Base-by-base conservation (phyloP, 148 eudicot species). In the Polygonum maritimum region DNA sequence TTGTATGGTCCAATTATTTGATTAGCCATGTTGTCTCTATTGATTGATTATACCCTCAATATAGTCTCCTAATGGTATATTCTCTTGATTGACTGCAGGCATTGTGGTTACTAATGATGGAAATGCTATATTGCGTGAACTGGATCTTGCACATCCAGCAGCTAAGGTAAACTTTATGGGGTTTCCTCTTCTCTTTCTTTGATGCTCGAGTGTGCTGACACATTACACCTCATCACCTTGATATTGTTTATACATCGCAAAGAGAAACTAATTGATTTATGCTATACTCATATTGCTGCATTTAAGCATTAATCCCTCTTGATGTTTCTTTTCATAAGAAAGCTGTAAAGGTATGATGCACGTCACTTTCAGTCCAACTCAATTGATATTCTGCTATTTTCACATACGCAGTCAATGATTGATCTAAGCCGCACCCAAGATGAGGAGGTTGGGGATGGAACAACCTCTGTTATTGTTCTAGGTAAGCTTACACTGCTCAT, bases 391-490 rank as follows among this genome's bases (percentile, higher is more conserved):
- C 8, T 44, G 9, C 47, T 44, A 10, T 44, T 44, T 7, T 72
- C 31, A 49, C 40, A 73, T 67, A 48, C 15, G 67, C 88, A 95
- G 98, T 95, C 97, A 60, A 95, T 93, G 98, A 93, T 95, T 76
- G 97, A 95, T 79, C 87, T 95, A n/a, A 95, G 98, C 77, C 94
- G 98, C 49, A 90, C 98, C 38, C 97, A 95, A 83, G 96, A 95
- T 79, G 98, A 92, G 82, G 98, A 95, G 85, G 98, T 92, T 3
- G 98, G 97, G 76, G 98, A 95, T 82, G 98, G 98, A 69, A 95
- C 98, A 0, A 95, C 98, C 60, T 95, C 98, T 74, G 97, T 95
- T 39, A 95, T 95, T 77, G 88, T 92, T 80, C 96, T 95, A 81
- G 97, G 98, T 95, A 92, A 35, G 40, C n/a, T 38, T 4, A 5